Evolutionary conservation across 2,329 filamentous ascomycete genomes (phyloP).

Genomic region (Colletotrichum sp.): DNA sequence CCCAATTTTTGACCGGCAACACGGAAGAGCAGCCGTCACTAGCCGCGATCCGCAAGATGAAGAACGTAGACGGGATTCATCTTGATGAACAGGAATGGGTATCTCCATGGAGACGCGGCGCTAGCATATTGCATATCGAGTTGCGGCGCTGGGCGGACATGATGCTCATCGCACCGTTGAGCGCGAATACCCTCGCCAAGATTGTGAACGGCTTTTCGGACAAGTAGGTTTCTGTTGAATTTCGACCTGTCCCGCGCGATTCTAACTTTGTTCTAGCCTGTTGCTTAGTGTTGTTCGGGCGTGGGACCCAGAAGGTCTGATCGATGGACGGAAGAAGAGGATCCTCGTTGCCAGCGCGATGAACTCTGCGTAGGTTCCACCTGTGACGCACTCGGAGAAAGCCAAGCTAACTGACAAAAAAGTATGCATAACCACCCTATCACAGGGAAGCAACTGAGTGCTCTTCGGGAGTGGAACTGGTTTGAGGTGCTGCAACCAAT

Average conservation of each 20-base stretch:
- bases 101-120: constrained; percentile 77
- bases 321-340: constrained; percentile 64
- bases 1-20: constrained; percentile 79
- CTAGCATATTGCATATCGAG: constrained; percentile 90
- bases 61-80: constrained; percentile 82
- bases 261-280: neutral
- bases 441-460: constrained; percentile 72
- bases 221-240: constrained; percentile 38
- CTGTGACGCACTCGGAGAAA: too few species aligned
- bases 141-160: constrained; percentile 81
- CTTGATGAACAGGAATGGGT: constrained; percentile 87
- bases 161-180: constrained; percentile 80
- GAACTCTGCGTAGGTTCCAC: constrained; percentile 67
- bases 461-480: constrained; percentile 79
- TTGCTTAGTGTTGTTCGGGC: constrained; percentile 72
- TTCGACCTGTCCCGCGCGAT: neutral
- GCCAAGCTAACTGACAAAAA: neutral
- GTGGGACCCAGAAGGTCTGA: constrained; percentile 78
- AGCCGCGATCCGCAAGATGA: constrained; percentile 59
- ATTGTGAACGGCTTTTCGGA: constrained; percentile 80
- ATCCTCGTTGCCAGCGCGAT: constrained; percentile 83
- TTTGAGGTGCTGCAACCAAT: constrained; percentile 76
- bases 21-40: constrained; percentile 77
- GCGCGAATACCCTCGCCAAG: constrained; percentile 87
- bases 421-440: constrained; percentile 86